phyloP scores from a whole-genome alignment of 768 basidiomycete genomes.

The Mycena crocata region DNA sequence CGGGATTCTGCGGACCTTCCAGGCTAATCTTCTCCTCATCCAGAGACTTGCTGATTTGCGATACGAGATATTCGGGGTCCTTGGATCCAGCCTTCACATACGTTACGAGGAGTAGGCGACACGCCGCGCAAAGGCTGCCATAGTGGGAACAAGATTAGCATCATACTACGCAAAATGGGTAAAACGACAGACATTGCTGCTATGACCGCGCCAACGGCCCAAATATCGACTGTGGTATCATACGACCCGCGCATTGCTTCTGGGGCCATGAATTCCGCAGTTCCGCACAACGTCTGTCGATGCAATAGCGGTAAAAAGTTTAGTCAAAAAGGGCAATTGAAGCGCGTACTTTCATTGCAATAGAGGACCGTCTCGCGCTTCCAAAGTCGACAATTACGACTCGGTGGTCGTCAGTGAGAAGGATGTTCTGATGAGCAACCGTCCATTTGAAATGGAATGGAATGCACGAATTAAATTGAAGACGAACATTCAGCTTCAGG shows the following conservation, averaged over 20 bases:
- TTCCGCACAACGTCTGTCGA: background rate
- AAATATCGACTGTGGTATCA: background rate
- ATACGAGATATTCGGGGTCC: background rate
- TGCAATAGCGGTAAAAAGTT: background rate
- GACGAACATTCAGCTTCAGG: background rate
- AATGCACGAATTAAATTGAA: background rate
- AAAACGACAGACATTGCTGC: background rate
- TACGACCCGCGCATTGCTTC: background rate
- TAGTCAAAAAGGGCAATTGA: background rate
- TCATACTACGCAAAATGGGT: background rate
- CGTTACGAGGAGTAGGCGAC: background rate
- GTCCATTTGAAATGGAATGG: background rate
- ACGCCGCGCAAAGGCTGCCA: background rate
- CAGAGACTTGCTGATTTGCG: background rate
- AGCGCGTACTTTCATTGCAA: background rate
- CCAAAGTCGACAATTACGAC: constrained; percentile 13
- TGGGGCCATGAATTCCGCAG: background rate
- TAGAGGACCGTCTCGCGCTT: background rate
- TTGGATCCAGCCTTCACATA: background rate
- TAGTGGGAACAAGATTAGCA: background rate
- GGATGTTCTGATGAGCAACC: constrained; percentile 1
- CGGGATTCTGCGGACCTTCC: background rate
- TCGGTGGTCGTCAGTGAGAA: background rate
- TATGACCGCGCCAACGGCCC: background rate
- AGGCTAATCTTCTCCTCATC: background rate